Conservation (phyloP, 2,329 filamentous ascomycete genomes). For the Clarireedia homoeocarpa region DNA sequence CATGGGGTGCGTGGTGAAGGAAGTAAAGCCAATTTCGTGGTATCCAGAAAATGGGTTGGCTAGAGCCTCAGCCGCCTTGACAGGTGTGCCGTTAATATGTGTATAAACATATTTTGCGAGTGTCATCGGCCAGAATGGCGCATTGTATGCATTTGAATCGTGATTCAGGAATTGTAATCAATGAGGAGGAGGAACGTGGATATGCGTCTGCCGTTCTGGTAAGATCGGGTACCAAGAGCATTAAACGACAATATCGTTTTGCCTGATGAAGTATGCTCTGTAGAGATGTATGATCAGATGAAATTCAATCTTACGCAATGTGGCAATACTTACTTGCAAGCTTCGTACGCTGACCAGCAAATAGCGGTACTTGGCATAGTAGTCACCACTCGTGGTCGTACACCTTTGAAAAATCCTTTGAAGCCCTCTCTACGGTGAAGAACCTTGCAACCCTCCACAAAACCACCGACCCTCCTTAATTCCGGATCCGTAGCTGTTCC, state of each 20-base stretch:
- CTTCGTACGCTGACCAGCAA: constrained; percentile 80
- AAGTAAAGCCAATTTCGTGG: not conserved
- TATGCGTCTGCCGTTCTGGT: not conserved
- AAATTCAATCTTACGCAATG: not conserved
- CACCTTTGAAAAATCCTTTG: constrained; percentile 84
- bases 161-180: not conserved
- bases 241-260: constrained; percentile 35
- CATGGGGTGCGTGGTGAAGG: not conserved
- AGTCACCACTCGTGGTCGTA: constrained; percentile 84
- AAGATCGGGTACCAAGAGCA: not conserved
- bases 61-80: not conserved
- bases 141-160: not conserved
- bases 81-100: not conserved
- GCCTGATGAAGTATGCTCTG: constrained; percentile 54
- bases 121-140: not conserved
- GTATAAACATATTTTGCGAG: not conserved
- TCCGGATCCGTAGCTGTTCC: constrained; percentile 76
- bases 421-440: constrained; percentile 68
- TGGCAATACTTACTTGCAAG: constrained; percentile 51
- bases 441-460: constrained; percentile 24
- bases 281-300: constrained; percentile 7
- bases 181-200: not conserved
- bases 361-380: constrained; percentile 99
- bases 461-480: constrained; percentile 34
- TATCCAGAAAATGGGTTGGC: constrained; percentile 7